Base-by-base conservation (phyloP, 768 basidiomycete genomes). In the Pisolithus marmoratus region DNA sequence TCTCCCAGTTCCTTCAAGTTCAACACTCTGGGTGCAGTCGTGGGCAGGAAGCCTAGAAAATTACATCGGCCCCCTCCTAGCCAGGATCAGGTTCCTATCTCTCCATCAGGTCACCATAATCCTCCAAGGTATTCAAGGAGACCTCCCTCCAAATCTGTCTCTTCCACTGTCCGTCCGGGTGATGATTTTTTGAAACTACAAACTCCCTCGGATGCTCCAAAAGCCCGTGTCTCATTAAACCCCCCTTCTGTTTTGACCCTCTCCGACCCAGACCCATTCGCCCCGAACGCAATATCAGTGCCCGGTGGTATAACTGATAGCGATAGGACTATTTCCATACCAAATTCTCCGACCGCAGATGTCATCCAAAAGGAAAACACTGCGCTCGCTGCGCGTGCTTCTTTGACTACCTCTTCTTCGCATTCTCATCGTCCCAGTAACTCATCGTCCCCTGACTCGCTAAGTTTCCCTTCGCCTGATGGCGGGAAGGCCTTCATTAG, bases 21-120 rank as follows among this genome's bases (percentile, higher is more conserved):
- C 61, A 82, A 74, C 53, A 75, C 80, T 7, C 66, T 87, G 46
- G 79, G 79, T 9, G 72, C 78, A 45, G 83, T 79, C 36, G 78
- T 88, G 37, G 83, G 84, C 43, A 70, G 84, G 60, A 85, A 79
- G 64, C 67, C 78, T 20, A 87, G 81, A 70, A 87, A 84, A 61
- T 36, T 38, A 58, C 71, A 72, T 29, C 72, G 79, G 0, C 62
- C 76, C 3, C 65, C 83, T 31, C 68, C 80, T 47, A 78, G 82
- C 50, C 75, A 81, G 52, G 76, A 81, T 73, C 75, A 37, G 15
- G 26, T 4, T 58, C 66, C 23, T 40, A 42, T 56, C 26, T 58
- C 37, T 27, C 61, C 49, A 34, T 62, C 56, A 20, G 59, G 51
- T 24, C 53, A 29, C 19, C 53, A 54, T 14, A 65, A 52, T 46